Percentiles rank a stretch among this genome's conserved stretches.
phyloP scores from a whole-genome alignment of 2,329 filamentous ascomycete genomes.

The Lasiodiplodia hormozganensis region DNA sequence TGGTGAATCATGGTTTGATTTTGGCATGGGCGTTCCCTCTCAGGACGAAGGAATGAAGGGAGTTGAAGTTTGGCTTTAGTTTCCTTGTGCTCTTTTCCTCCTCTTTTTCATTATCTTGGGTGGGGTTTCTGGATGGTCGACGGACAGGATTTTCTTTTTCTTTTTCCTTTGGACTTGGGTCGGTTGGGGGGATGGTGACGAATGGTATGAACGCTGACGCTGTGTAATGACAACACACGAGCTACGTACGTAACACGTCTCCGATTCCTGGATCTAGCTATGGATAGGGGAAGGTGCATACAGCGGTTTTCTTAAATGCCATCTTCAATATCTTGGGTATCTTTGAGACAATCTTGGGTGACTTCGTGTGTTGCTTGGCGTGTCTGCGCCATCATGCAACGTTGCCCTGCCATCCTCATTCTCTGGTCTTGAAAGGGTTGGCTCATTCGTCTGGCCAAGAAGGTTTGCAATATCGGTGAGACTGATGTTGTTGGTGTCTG shows the following conservation, averaged over 20 bases:
- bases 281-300: neutral
- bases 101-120: neutral
- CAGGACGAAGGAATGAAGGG: neutral
- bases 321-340: slow-evolving; percentile 17
- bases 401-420: no score
- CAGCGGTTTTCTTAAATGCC: slow-evolving; percentile 6
- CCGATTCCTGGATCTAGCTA: neutral
- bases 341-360: no score
- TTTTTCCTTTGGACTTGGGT: neutral
- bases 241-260: slow-evolving; percentile 20
- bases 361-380: no score
- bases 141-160: neutral
- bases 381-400: no score
- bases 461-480: no score
- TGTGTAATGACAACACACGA: slow-evolving; percentile 20
- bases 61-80: neutral
- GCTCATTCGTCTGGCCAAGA: no score
- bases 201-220: slow-evolving; percentile 20
- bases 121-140: neutral
- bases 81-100: neutral
- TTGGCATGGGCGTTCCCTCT: neutral
- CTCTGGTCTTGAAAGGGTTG: no score
- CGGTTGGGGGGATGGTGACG: slow-evolving; percentile 1
- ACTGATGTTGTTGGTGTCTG: no score
- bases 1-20: neutral